Evolutionary conservation across 139 green algal genomes (phyloP), one percentile per base, ranked within the genome.

Genomic region (Chlorella sp.): DNA sequence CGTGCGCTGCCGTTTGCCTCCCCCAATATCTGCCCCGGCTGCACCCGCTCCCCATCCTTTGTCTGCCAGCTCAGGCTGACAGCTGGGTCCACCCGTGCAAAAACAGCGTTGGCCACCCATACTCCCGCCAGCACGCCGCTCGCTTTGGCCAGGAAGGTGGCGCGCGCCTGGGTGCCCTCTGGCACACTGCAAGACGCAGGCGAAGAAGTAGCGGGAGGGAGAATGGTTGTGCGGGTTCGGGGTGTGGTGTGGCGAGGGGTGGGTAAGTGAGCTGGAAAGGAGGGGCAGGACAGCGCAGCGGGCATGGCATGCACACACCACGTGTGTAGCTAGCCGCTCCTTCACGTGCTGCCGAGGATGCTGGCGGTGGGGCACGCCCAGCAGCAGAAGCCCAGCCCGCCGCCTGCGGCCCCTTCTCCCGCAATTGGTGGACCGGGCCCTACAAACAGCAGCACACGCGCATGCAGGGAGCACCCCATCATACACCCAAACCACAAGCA

Each of bases 141-240:
- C 16, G 93, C 96, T 91, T 99, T 99, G 18, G 98, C 96, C 32
- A 99, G 88, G 86, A 99, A 99, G 18, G 92, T 96, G 18, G 95
- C 98, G 2, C 87, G 90, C 21, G 96, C 97, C 68, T 93, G 88
- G 0, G 93, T 97, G 40, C 83, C 90, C 18, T 92, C 89, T 0
- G 96, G 93, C 30, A 99, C 96, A 14, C 97, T 98, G 95, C 78
- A 24, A 5, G 16, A 21, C 0, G 28, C 7, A 30, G 19, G 30
- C n/a, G n/a, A n/a, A n/a, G 34, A 7, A 9, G 37, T 19, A 15
- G 37, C 22, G 0, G 36, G 3, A 34, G 1, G 68, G 3, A 34
- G 1, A 26, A 80, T 42, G 73, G 2, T 9, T 5, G 48, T 57
- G 48, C 48, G 48, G 48, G 48, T 57, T 57, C 48, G 48, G 48